These are phyloP conservation scores for Endoconidiophora laricicola DNA, from an alignment of 2,329 filamentous ascomycete genomes.

Conservation along the genomic window DNA sequence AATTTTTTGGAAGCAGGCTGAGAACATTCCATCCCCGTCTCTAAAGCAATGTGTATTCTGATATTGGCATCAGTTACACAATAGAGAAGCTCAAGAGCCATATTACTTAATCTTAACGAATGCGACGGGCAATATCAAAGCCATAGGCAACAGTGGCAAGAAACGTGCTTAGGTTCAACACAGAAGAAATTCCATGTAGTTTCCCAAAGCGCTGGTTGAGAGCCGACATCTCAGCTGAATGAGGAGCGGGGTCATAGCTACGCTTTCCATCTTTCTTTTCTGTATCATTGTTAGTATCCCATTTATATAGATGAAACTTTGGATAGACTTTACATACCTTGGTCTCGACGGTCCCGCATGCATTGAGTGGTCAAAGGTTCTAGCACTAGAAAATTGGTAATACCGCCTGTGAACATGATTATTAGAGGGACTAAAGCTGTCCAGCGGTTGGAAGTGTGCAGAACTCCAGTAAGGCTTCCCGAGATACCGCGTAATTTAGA, in stretches of 20 bases:
- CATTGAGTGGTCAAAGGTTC: constrained; percentile 59
- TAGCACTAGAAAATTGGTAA: constrained; percentile 53
- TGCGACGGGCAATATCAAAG: constrained; percentile 48
- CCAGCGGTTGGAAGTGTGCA: constrained; percentile 44
- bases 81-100: too few relatives aligned
- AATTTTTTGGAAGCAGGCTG: too few relatives aligned
- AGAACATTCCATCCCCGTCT: too few relatives aligned
- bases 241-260: constrained; percentile 60
- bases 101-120: constrained; percentile 25
- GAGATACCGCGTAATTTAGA: constrained; percentile 26
- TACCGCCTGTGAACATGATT: constrained; percentile 51
- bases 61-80: too few relatives aligned
- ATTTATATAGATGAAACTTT: neutral
- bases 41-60: too few relatives aligned
- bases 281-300: constrained; percentile 17
- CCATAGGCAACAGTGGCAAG: constrained; percentile 62
- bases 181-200: constrained; percentile 65
- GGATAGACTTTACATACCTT: constrained; percentile 38
- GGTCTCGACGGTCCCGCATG: constrained; percentile 61
- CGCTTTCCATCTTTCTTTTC: constrained; percentile 83
- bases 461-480: constrained; percentile 35
- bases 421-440: constrained; percentile 51
- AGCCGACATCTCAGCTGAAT: constrained; percentile 67
- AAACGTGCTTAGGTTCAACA: constrained; percentile 60
- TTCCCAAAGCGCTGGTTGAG: constrained; percentile 65